Percentiles rank a stretch among this genome's conserved stretches.
phyloP scores from a whole-genome alignment of 2,329 filamentous ascomycete genomes.

The Stachybotrys elegans region DNA sequence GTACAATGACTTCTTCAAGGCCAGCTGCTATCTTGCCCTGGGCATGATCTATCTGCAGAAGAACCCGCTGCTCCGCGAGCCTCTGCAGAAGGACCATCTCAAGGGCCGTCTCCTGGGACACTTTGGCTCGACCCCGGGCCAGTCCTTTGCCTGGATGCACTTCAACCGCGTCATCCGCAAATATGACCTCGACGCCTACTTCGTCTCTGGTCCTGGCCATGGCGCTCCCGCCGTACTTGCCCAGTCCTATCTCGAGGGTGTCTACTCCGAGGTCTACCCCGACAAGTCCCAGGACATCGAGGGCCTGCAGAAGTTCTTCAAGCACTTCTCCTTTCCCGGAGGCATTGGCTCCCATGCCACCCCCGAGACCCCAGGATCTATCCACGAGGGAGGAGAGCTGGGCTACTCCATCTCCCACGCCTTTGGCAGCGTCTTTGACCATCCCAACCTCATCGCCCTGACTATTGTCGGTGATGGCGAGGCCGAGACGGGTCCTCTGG shows the following conservation, averaged over 20 bases:
- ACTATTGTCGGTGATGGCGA: slow-evolving; percentile 80
- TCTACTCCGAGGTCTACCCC: slow-evolving; percentile 73
- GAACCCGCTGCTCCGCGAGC: slow-evolving; percentile 67
- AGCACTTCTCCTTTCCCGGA: slow-evolving; percentile 77
- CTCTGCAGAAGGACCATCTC: slow-evolving; percentile 63
- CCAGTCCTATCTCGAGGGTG: slow-evolving; percentile 72
- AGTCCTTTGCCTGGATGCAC: slow-evolving; percentile 77
- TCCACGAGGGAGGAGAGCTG: slow-evolving; percentile 76
- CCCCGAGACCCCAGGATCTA: slow-evolving; percentile 70
- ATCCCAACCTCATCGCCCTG: slow-evolving; percentile 68
- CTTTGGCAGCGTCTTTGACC: slow-evolving; percentile 71
- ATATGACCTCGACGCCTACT: slow-evolving; percentile 67
- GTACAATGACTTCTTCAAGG: slow-evolving; percentile 69
- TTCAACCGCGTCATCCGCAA: slow-evolving; percentile 81
- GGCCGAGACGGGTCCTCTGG: slow-evolving; percentile 74
- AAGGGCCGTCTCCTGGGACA: slow-evolving; percentile 72
- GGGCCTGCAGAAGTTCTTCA: slow-evolving; percentile 73
- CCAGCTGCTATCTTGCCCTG: slow-evolving; percentile 68
- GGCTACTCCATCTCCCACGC: slow-evolving; percentile 79
- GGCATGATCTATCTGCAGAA: slow-evolving; percentile 77
- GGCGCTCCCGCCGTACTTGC: slow-evolving; percentile 72
- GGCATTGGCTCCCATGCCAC: slow-evolving; percentile 75
- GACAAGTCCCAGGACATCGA: slow-evolving; percentile 64
- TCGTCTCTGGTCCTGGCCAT: slow-evolving; percentile 72
- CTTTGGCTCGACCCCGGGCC: slow-evolving; percentile 75